A percentile compares a stretch with the other conserved stretches of the same genome.
These are phyloP conservation scores for Tolypocladium tropicale DNA, from an alignment of 2,329 filamentous ascomycete genomes.

Conservation along the genomic window DNA sequence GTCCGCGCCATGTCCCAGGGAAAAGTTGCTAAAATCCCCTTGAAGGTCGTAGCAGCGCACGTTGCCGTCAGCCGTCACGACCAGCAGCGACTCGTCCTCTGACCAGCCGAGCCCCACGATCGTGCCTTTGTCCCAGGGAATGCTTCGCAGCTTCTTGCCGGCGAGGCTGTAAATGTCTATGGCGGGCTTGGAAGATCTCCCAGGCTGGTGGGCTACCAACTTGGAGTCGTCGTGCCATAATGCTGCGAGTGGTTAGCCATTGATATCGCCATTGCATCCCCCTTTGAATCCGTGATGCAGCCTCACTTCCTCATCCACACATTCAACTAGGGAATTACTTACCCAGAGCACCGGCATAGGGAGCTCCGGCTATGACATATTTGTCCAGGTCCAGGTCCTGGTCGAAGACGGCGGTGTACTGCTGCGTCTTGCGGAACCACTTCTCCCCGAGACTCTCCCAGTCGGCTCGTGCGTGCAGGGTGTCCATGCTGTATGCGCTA, in stretches of 20 bases:
- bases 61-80: slow-evolving; percentile 80
- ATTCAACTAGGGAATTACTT: too few species aligned
- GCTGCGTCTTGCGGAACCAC: slow-evolving; percentile 90
- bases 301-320: too few species aligned
- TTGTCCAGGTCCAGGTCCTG: slow-evolving; percentile 90
- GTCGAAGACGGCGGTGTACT: slow-evolving; percentile 91
- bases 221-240: slow-evolving; percentile 84
- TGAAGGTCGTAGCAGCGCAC: slow-evolving; percentile 90
- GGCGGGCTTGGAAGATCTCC: slow-evolving; percentile 62
- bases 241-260: slow-evolving; percentile 37
- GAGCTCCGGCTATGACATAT: slow-evolving; percentile 83
- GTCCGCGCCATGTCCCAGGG: slow-evolving; percentile 79
- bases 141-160: slow-evolving; percentile 75
- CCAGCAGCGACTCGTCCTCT: slow-evolving; percentile 83
- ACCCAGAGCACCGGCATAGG: slow-evolving; percentile 91
- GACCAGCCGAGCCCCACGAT: slow-evolving; percentile 93
- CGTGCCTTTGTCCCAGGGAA: slow-evolving; percentile 83
- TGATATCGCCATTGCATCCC: neutral
- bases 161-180: slow-evolving; percentile 94
- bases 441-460: slow-evolving; percentile 91
- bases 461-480: slow-evolving; percentile 63
- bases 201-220: slow-evolving; percentile 65
- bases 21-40: slow-evolving; percentile 90
- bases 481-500: slow-evolving; percentile 36
- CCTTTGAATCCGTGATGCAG: too few species aligned